Conservation (phyloP, 164 flowering plant species). For the Umbilicus rupestris region DNA sequence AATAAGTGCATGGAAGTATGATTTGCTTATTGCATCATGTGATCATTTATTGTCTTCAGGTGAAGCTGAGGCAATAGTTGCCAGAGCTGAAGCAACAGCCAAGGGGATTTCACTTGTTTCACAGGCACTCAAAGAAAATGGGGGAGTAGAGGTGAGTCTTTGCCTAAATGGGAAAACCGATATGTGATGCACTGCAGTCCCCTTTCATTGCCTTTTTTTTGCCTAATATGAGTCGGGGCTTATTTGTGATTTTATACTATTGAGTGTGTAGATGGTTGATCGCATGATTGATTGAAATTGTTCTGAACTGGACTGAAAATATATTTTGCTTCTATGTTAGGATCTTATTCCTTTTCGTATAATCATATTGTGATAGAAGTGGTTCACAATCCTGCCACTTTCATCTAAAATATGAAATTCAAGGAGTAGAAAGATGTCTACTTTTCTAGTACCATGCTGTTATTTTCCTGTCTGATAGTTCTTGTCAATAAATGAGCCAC, state of each 20-base stretch:
- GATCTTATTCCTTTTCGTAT: neutral
- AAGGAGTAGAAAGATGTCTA: neutral
- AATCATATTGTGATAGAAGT: neutral
- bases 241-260: neutral
- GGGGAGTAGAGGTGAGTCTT: conserved; percentile 67
- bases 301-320: neutral
- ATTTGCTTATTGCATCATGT: neutral
- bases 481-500: no score
- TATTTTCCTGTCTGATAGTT: no score
- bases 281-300: neutral
- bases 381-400: neutral
- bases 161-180: neutral
- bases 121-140: conserved; percentile 39
- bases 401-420: neutral
- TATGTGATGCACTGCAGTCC: neutral
- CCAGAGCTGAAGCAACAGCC: conserved; percentile 68
- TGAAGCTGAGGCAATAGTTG: conserved; percentile 82
- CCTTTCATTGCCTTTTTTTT: neutral
- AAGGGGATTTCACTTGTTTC: conserved; percentile 56
- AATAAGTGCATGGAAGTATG: neutral
- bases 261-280: neutral
- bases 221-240: neutral
- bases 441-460: neutral
- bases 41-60: conserved; percentile 29
- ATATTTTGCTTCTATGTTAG: no score